Evolutionary conservation across 208 protist genomes (phyloP).

Genomic region (Herpetomonas tarakana): DNA sequence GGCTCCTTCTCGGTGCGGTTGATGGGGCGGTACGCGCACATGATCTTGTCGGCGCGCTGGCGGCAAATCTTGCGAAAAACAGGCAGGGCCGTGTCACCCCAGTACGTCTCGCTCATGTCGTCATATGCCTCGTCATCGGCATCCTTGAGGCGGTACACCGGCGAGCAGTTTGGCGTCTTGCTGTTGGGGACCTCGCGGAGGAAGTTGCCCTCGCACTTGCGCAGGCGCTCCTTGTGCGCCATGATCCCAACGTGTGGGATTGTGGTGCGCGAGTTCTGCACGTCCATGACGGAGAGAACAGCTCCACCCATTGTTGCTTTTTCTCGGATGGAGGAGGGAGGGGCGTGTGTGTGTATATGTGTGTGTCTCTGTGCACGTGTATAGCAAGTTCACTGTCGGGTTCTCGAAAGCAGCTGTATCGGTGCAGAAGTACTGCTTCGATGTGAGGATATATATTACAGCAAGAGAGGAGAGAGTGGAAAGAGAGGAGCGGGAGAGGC

Average conservation of each 20-base stretch:
- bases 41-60: slow-evolving; percentile 1
- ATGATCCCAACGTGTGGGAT: slow-evolving; percentile 9
- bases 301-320: slow-evolving; percentile 2
- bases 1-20: slow-evolving; percentile 16
- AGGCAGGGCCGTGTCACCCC: slow-evolving; percentile 9
- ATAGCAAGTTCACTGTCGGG: not conserved
- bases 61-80: slow-evolving; percentile 9
- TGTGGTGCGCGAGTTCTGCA: slow-evolving; percentile 11
- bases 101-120: slow-evolving; percentile 8
- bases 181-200: slow-evolving; percentile 7
- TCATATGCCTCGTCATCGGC: slow-evolving; percentile 16
- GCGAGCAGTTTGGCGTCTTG: slow-evolving; percentile 9
- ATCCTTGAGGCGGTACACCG: slow-evolving; percentile 18
- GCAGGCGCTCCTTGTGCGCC: slow-evolving; percentile 5
- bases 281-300: slow-evolving; percentile 18
- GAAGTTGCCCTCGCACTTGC: slow-evolving; percentile 10
- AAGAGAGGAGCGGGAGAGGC: not conserved
- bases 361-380: slow-evolving; percentile 2
- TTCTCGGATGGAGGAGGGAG: not conserved
- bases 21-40: slow-evolving; percentile 27
- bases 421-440: not conserved
- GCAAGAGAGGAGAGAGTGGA: not conserved
- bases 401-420: not conserved
- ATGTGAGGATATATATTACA: not conserved
- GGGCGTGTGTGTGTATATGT: too few species aligned